Evolutionary conservation across 2,329 filamentous ascomycete species (phyloP).

Genomic region (Macrophomina tecta): DNA sequence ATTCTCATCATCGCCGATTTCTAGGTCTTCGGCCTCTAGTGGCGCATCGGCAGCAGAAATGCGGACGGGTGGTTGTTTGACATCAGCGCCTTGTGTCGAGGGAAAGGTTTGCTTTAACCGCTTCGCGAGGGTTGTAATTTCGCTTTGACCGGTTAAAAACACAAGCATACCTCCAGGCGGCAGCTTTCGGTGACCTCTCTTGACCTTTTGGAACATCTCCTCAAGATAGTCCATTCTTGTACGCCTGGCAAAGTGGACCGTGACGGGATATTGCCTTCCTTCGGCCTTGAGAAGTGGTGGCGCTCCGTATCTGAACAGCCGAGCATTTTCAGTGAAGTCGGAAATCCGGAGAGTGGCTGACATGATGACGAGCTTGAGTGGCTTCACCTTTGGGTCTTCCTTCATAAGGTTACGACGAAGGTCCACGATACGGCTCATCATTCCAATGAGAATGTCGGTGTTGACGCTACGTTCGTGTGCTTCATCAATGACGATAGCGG

Average conservation of each 20-base stretch:
- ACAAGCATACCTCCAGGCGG: conserved; percentile 91
- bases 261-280: conserved; percentile 89
- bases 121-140: conserved; percentile 85
- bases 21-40: conserved; percentile 84
- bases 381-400: conserved; percentile 72
- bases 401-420: conserved; percentile 75
- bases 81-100: conserved; percentile 52
- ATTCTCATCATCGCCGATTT: conserved; percentile 65
- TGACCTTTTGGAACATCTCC: conserved; percentile 86
- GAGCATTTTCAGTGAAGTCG: conserved; percentile 84
- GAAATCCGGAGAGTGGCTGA: conserved; percentile 91
- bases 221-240: conserved; percentile 90
- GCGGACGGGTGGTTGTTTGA: conserved; percentile 70
- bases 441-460: conserved; percentile 96
- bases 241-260: conserved; percentile 82
- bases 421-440: conserved; percentile 91
- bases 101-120: conserved; percentile 73
- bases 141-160: conserved; percentile 91
- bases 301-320: conserved; percentile 72
- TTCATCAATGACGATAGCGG: conserved; percentile 92
- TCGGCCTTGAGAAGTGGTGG: conserved; percentile 90
- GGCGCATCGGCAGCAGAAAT: conserved; percentile 79
- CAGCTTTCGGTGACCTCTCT: conserved; percentile 84
- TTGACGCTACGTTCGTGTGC: conserved; percentile 97
- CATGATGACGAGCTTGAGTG: conserved; percentile 96